Evolutionary conservation across 2,329 filamentous ascomycete species (phyloP).

Genomic region (Pseudocercospora fuligena): DNA sequence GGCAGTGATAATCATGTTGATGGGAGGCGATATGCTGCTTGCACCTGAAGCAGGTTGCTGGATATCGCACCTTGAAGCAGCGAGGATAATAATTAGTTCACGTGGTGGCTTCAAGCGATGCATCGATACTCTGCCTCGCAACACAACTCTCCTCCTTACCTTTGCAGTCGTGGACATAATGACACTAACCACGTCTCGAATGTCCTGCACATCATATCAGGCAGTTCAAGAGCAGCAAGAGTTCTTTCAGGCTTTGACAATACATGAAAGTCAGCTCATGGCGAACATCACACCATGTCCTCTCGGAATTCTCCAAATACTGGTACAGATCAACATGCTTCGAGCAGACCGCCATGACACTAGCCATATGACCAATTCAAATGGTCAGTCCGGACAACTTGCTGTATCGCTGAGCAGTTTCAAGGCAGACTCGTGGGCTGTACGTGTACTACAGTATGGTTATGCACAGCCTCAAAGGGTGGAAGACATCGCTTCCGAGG

Average conservation of each 20-base stretch:
- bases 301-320: background rate
- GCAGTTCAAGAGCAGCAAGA: background rate
- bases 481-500: background rate
- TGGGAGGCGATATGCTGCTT: background rate
- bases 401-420: background rate
- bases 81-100: background rate
- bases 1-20: background rate
- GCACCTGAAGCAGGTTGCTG: background rate
- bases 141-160: background rate
- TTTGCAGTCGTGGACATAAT: background rate
- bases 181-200: background rate
- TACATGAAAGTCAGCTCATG: background rate
- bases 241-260: background rate
- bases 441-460: background rate
- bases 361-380: background rate
- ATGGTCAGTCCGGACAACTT: background rate
- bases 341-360: background rate
- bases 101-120: background rate
- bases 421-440: background rate
- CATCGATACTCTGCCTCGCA: background rate
- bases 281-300: background rate
- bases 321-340: background rate
- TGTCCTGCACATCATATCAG: background rate
- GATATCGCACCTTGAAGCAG: background rate
- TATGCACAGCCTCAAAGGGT: background rate